Evolutionary conservation across 129 eudicot species (phyloP).

Genomic region (Lonicera japonica): DNA sequence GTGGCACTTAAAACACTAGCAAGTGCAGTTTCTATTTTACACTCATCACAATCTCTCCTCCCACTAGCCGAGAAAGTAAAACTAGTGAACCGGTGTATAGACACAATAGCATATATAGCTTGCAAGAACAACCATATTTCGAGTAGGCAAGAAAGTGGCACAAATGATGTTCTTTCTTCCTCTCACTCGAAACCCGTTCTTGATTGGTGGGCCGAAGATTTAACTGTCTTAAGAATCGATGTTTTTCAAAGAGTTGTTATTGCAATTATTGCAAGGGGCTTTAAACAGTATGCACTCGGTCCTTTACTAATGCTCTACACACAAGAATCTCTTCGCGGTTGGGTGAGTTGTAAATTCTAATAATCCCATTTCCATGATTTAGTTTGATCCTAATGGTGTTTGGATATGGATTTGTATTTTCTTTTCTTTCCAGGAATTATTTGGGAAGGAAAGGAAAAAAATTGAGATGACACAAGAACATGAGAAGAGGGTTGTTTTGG

Average conservation of each 20-base stretch:
- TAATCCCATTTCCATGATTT: constrained; percentile 15
- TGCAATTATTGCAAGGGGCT: constrained; percentile 92
- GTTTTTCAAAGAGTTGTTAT: constrained; percentile 79
- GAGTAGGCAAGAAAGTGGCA: constrained; percentile 23
- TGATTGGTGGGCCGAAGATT: constrained; percentile 99
- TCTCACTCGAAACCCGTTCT: constrained; percentile 42
- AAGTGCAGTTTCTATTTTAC: constrained; percentile 59
- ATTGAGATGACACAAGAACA: constrained; percentile 72
- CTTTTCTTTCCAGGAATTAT: constrained; percentile 53
- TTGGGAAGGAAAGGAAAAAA: constrained; percentile 57
- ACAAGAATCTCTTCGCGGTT: constrained; percentile 87
- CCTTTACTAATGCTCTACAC: constrained; percentile 92
- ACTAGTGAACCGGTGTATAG: constrained; percentile 68
- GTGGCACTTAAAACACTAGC: constrained; percentile 61
- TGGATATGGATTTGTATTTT: background rate
- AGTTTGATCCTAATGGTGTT: background rate
- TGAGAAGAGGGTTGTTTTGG: constrained; percentile 78
- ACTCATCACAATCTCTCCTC: constrained; percentile 48
- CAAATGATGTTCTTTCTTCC: constrained; percentile 32
- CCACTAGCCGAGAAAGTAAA: constrained; percentile 65
- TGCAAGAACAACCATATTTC: constrained; percentile 55
- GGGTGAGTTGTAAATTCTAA: constrained; percentile 65
- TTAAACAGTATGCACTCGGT: constrained; percentile 79
- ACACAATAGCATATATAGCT: constrained; percentile 66
- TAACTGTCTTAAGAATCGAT: constrained; percentile 66